phyloP scores from a whole-genome alignment of 768 basidiomycete genomes.

The Lyophyllum semitale region DNA sequence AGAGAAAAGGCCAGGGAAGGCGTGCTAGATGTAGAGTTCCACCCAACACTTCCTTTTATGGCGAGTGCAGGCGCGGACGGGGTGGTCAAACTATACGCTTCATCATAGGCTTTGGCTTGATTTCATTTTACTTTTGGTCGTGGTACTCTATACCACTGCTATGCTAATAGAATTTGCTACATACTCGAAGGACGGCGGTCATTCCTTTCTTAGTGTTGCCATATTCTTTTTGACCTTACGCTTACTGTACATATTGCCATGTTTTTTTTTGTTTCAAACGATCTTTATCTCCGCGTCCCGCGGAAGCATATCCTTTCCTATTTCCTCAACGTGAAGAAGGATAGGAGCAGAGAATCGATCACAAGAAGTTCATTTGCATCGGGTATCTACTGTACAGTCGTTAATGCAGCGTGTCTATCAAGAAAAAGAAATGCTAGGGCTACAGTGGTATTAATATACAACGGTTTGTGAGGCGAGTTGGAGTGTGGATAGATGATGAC shows the following conservation, averaged over 20 bases:
- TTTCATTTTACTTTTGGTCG: neutral
- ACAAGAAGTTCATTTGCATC: neutral
- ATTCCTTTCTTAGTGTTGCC: slow-evolving; percentile 25
- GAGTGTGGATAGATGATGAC: neutral
- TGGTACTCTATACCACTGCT: slow-evolving; percentile 7
- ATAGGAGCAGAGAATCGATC: neutral
- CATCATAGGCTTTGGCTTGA: slow-evolving; percentile 55
- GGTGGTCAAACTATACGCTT: slow-evolving; percentile 87
- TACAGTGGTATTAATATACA: slow-evolving; percentile 41
- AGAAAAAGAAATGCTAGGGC: slow-evolving; percentile 32
- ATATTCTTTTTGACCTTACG: slow-evolving; percentile 20
- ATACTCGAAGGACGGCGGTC: slow-evolving; percentile 32
- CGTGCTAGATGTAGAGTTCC: slow-evolving; percentile 85
- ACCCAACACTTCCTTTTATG: slow-evolving; percentile 81
- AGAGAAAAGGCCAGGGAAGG: slow-evolving; percentile 90
- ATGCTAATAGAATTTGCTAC: slow-evolving; percentile 33
- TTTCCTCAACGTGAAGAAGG: neutral
- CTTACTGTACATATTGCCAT: slow-evolving; percentile 28
- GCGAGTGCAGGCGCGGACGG: slow-evolving; percentile 97
- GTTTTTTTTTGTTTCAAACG: slow-evolving; percentile 13
- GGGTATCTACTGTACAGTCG: slow-evolving; percentile 2
- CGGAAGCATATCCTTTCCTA: neutral
- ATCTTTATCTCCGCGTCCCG: slow-evolving; percentile 14
- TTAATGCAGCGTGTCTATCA: slow-evolving; percentile 7
- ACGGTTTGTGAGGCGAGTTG: slow-evolving; percentile 6